Evolutionary conservation across 306 rosid genomes (phyloP).

Genomic region (Medicago arabica): DNA sequence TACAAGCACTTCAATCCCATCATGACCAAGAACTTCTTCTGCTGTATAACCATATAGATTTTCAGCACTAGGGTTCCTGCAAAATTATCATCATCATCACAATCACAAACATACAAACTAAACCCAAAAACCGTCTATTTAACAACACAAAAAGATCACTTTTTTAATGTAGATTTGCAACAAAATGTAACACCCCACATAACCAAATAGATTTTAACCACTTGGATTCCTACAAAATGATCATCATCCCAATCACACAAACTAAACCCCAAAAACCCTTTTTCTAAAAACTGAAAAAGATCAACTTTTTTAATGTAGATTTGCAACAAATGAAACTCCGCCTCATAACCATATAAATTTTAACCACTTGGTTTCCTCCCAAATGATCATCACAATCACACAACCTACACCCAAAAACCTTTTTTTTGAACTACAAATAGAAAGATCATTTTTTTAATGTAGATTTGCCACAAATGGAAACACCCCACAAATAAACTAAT

Average conservation of each 20-base stretch:
- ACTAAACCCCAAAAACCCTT: conserved; percentile 23
- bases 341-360: conserved; percentile 48
- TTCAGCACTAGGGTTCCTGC: conserved; percentile 95
- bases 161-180: conserved; percentile 10
- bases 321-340: conserved; percentile 25
- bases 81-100: conserved; percentile 31
- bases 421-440: background rate
- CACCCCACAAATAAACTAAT: conserved; percentile 31
- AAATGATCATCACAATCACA: conserved; percentile 28
- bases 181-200: conserved; percentile 24
- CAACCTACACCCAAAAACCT: conserved; percentile 36
- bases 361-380: conserved; percentile 41
- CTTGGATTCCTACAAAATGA: conserved; percentile 78
- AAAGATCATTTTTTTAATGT: background rate
- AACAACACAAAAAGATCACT: background rate
- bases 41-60: conserved; percentile 76
- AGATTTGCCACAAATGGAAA: conserved; percentile 27
- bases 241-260: conserved; percentile 16
- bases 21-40: conserved; percentile 78
- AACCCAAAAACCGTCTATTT: conserved; percentile 18
- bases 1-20: conserved; percentile 64
- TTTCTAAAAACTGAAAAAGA: background rate
- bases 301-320: background rate
- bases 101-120: conserved; percentile 23
- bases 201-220: conserved; percentile 81